These are phyloP conservation scores for Conoideocrella luteorostrata DNA, from an alignment of 2,329 filamentous ascomycete genomes.

Conservation along the genomic window DNA sequence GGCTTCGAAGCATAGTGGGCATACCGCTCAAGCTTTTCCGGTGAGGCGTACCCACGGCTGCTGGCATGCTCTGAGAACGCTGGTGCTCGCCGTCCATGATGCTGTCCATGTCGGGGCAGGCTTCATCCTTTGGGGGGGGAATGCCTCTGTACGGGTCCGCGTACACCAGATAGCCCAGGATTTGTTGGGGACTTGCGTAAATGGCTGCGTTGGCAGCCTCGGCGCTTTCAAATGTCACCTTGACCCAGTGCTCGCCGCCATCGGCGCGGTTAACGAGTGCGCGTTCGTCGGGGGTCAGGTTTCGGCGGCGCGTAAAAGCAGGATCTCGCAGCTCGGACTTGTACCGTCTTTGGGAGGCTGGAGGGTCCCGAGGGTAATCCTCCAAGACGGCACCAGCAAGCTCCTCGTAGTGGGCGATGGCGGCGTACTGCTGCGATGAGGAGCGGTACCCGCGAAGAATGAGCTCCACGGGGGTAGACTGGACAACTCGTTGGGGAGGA, in stretches of 20 bases:
- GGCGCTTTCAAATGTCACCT: conserved; percentile 71
- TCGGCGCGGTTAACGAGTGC: conserved; percentile 74
- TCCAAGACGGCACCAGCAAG: conserved; percentile 84
- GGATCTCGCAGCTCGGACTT: conserved; percentile 69
- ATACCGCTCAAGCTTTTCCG: conserved; percentile 22
- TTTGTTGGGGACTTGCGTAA: conserved; percentile 63
- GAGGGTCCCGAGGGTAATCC: conserved; percentile 85
- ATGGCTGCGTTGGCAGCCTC: conserved; percentile 65
- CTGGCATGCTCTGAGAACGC: conserved; percentile 31
- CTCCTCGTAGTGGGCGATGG: conserved; percentile 80
- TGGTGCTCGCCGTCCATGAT: conserved; percentile 24
- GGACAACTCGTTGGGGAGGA: conserved; percentile 25
- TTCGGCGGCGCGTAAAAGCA: conserved; percentile 57
- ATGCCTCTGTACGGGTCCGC: conserved; percentile 64
- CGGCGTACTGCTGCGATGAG: conserved; percentile 68
- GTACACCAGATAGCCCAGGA: conserved; percentile 64
- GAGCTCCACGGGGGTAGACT: conserved; percentile 59
- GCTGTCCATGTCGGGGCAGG: conserved; percentile 48
- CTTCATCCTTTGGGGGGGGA: conserved; percentile 56
- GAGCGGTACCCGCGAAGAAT: conserved; percentile 75
- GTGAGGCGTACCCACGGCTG: conserved; percentile 19
- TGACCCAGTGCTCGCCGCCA: conserved; percentile 88
- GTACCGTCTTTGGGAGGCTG: conserved; percentile 61
- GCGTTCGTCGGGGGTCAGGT: conserved; percentile 66
- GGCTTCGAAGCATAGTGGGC: conserved; percentile 30